Evolutionary conservation across 441 rosid genomes (phyloP), one percentile per base, ranked within the genome.

Genomic region (Viola pubescens): DNA sequence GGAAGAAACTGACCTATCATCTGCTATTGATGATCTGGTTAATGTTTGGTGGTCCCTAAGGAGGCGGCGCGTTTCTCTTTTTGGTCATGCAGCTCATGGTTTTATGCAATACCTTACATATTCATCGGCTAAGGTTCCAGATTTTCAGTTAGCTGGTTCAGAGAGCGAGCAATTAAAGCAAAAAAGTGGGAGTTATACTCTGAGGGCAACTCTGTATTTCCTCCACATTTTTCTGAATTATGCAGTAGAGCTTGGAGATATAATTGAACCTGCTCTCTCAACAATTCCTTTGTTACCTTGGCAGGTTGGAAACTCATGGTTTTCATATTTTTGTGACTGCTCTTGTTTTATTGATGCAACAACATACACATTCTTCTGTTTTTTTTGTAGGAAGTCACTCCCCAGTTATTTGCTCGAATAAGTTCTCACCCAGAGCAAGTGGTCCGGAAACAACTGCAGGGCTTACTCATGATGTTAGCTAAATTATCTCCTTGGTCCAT

Each of bases 371-470:
- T 34, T 10, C 37, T 42, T 58, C 50, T 54, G 34, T 11, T 9
- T 41, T 5, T 42, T 46, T 71, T 61, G 48, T 69, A 94, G 98
- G 98, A 94, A 75, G 79, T 89, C 62, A 84, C 88, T 34, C 96
- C 98, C 55, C 98, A 94, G 57, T 79, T 94, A 73, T 89, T 89
- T 83, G 95, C 96, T 71, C 94, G 94, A 56, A 73, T 94, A 76
- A 88, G 96, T 75, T 89, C 96, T 68, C 98, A 94, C 72, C 98
- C 97, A 9, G 88, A 84, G 74, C 88, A 82, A 75, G 85, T 80
- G 37, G 91, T 94, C 46, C 87, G 97, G 54, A 89, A 84, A 78
- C 95, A 89, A 77, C 64, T 94, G 65, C 91, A 86, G 73, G 85
- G 91, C 75, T 74, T 94, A 60, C 68, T 94, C 74, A 78, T 90